Evolutionary conservation across 2,329 filamentous ascomycete genomes (phyloP).

Genomic region (Phaeosphaeria sp.): DNA sequence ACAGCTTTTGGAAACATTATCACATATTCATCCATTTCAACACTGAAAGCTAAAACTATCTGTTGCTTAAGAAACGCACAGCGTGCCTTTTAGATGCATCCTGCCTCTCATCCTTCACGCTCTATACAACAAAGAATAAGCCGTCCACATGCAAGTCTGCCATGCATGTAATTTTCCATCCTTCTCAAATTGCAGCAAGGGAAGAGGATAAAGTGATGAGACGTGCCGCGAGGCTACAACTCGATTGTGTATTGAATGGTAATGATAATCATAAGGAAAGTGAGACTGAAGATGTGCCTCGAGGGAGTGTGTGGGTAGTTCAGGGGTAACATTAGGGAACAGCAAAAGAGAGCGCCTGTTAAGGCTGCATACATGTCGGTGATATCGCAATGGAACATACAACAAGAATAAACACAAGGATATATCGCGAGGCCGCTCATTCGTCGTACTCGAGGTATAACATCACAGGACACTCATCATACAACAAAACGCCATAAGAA

Average conservation of each 20-base stretch:
- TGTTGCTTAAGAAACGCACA: too few relatives aligned
- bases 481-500: neutral
- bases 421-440: neutral
- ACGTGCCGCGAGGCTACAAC: neutral
- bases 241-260: neutral
- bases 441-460: conserved; percentile 1
- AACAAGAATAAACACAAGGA: neutral
- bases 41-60: too few relatives aligned
- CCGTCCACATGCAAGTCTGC: neutral
- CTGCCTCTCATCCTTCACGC: too few relatives aligned
- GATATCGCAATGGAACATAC: neutral
- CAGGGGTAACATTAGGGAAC: neutral
- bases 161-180: neutral
- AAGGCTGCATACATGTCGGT: neutral
- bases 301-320: neutral
- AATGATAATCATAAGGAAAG: neutral
- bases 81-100: too few relatives aligned
- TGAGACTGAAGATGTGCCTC: neutral
- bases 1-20: too few relatives aligned
- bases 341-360: neutral
- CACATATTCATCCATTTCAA: too few relatives aligned
- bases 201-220: neutral
- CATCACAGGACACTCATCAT: neutral
- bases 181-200: neutral
- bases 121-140: too few relatives aligned